Base-by-base conservation (phyloP, 345 rosid genomes). In the Acer yangbiense region DNA sequence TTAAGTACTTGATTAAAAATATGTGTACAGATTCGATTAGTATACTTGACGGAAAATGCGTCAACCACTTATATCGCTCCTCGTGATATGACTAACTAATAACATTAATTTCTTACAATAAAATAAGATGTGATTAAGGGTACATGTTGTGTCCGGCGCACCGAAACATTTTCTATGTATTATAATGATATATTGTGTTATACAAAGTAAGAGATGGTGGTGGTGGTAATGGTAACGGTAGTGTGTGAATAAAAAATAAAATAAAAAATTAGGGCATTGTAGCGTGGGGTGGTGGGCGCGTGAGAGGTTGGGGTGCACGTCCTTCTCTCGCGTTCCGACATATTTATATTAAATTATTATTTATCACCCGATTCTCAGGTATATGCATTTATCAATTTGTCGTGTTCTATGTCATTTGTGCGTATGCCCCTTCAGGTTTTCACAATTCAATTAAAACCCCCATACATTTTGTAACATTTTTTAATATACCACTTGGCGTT, bases 221-320 rank as follows among this genome's bases (percentile, higher is more conserved):
- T 68, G 73, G 43, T 14, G 76, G 66, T 81, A 7, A 8, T 6
- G 44, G 44, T 7, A 1, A 9, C 9, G 46, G 46, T 7, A 20
- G 71, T 32, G 43, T 18, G 82, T 61, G 6, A 35, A 35, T 35
- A 35, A 35, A 35, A 35, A 29, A 29, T 0, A 1, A 0, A 29
- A 29, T 4, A 4, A 0, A 35, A 35, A 35, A 4, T 35, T 35
- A 35, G 39, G 39, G 39, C 39, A 35, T 35, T 35, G 39, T 4
- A 35, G 39, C 6, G 39, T 35, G 39, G 68, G 72, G 84, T 74
- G 8, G 76, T 66, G 75, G 76, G 87, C 79, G 72, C 65, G 55
- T 75, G 83, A 76, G 79, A 71, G 69, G 75, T 78, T 83, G 88
- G 83, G 84, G 18, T 68, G 77, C 89, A 83, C 81, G 83, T 81